Base-by-base conservation (phyloP, 352 stramenopile genomes). In the Phytophthora quininea region DNA sequence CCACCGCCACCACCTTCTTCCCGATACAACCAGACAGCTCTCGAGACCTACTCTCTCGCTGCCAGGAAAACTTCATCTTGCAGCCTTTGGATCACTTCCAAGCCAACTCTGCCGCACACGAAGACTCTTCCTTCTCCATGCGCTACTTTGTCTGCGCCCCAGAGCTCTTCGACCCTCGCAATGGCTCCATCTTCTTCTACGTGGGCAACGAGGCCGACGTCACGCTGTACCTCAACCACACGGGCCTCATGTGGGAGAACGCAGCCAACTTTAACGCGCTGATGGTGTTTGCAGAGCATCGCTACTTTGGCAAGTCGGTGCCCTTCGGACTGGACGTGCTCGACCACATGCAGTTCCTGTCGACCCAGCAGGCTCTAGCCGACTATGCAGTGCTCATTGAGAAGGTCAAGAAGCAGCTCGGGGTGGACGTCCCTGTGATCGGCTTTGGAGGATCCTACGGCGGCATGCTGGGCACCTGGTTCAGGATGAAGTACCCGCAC, bases 371-470 rank as follows among this genome's bases (percentile, higher is more conserved):
- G 72, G 71, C 81, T 19, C 64, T 97, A 2, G 87, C 84, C 0
- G 90, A 97, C 67, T 93, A 85, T 62, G 77, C 82, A 0, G 71
- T 80, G 61, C 61, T 95, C 8, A 65, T 95, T 7, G 52, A 82
- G 15, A 27, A 59, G 14, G 49, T 93, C 19, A 86, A 90, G 58
- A 11, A n/a, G 10, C 60, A 86, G 14, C 45, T 78, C 42, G 30
- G 74, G 5, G 69, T 54, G 2, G 71, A 89, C 51, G 71, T 89
- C 47, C 77, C 78, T 0, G 80, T 91, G 9, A 82, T 92, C 54
- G 84, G 76, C 57, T 92, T 92, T 54, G 85, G 87, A 12, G 87
- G 85, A 9, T 91, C 82, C 33, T 95, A 95, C 67, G 85, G 88
- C 19, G 88, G 86, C 30, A 93, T 91, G 77, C 67, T 95, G 3